Percentiles rank a stretch among this genome's conserved stretches.
These are phyloP conservation scores for Ascochyta rabiei DNA, from an alignment of 2,329 filamentous ascomycete species.

Conservation along the genomic window DNA sequence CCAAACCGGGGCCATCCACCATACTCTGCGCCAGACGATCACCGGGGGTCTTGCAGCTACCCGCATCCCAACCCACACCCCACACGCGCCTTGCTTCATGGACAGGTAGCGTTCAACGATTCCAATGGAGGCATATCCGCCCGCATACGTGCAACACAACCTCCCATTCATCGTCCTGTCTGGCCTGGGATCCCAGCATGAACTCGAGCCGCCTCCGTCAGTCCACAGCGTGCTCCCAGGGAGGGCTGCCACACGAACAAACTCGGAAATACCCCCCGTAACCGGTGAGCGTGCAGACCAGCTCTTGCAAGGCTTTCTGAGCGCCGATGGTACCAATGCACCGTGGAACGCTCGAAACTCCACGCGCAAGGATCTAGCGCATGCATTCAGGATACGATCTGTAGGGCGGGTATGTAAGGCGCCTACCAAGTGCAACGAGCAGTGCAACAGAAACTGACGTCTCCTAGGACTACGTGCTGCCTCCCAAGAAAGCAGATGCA, in stretches of 20 bases:
- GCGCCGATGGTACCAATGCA: conserved; percentile 66
- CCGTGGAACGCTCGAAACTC: conserved; percentile 70
- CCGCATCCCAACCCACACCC: conserved; percentile 17
- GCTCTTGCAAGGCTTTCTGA: conserved; percentile 69
- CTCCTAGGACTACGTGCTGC: conserved; percentile 60
- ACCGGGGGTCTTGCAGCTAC: conserved; percentile 4
- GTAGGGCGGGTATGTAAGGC: conserved; percentile 78
- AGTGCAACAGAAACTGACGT: conserved; percentile 27
- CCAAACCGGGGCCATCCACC: not conserved
- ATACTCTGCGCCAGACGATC: not conserved
- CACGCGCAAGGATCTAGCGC: conserved; percentile 52
- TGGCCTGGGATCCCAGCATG: conserved; percentile 62
- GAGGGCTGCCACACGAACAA: conserved; percentile 64
- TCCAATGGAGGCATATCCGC: conserved; percentile 78
- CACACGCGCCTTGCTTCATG: conserved; percentile 28
- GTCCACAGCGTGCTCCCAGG: conserved; percentile 45
- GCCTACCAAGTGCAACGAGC: conserved; percentile 25
- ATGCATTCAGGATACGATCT: conserved; percentile 71
- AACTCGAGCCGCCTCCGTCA: conserved; percentile 53
- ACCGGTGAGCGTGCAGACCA: conserved; percentile 68
- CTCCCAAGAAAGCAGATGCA: conserved; percentile 67
- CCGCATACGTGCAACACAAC: conserved; percentile 83
- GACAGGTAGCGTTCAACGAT: conserved; percentile 33
- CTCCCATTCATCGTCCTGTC: conserved; percentile 83
- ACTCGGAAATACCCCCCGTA: conserved; percentile 73